phyloP scores from a whole-genome alignment of 306 rosid genomes.

The Senna siamea region DNA sequence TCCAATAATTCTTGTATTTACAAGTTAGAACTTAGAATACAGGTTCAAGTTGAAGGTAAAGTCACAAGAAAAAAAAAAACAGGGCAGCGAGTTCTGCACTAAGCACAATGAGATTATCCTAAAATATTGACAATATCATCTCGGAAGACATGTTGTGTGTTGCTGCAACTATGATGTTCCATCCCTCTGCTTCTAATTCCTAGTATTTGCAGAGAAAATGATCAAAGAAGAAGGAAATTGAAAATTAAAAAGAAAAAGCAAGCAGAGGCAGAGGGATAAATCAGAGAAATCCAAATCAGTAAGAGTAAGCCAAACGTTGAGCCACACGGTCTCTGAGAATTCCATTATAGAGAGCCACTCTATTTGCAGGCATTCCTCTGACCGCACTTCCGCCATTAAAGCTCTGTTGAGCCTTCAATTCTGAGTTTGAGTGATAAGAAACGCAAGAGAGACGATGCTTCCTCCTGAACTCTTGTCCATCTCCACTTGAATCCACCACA shows the following conservation, averaged over 20 bases:
- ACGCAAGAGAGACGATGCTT: slow-evolving; percentile 32
- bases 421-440: slow-evolving; percentile 38
- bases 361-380: slow-evolving; percentile 81
- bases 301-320: slow-evolving; percentile 69
- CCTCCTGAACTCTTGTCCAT: slow-evolving; percentile 68
- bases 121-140: slow-evolving; percentile 33
- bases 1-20: slow-evolving; percentile 8
- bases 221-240: too few relatives aligned
- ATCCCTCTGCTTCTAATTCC: too few relatives aligned
- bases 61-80: background rate
- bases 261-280: slow-evolving; percentile 29
- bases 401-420: slow-evolving; percentile 39
- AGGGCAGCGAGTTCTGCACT: slow-evolving; percentile 22
- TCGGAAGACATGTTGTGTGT: too few relatives aligned
- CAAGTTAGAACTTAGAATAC: slow-evolving; percentile 32
- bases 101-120: slow-evolving; percentile 10
- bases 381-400: slow-evolving; percentile 26
- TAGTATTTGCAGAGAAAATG: slow-evolving; percentile 9
- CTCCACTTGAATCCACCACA: slow-evolving; percentile 68
- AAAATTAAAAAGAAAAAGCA: too few relatives aligned
- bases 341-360: slow-evolving; percentile 84
- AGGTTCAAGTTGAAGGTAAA: slow-evolving; percentile 17
- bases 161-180: too few relatives aligned
- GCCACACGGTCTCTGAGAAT: slow-evolving; percentile 79
- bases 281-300: slow-evolving; percentile 57